Conservation (phyloP, 108 stramenopile genomes). For the Asterionellopsis glacialis region DNA sequence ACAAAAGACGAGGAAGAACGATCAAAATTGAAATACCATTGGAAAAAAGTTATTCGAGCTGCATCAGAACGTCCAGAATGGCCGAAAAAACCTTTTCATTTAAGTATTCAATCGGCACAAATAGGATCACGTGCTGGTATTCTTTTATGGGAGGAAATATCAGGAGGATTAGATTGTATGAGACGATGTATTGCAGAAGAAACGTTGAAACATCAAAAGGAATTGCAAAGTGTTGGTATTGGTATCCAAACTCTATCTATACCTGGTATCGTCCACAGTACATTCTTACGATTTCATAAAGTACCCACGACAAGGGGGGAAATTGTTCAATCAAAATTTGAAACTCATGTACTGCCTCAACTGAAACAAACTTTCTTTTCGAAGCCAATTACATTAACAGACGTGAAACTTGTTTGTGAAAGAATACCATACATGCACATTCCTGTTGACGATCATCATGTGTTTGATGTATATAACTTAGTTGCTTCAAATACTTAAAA, state of each 20-base stretch:
- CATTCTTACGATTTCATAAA: constrained; percentile 35
- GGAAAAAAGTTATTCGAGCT: constrained; percentile 9
- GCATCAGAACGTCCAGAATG: constrained; percentile 26
- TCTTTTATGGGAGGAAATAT: constrained; percentile 39
- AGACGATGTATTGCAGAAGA: constrained; percentile 21
- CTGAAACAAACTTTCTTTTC: constrained; percentile 1
- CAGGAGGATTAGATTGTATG: constrained; percentile 30
- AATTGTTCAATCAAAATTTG: constrained; percentile 27
- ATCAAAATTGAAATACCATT: constrained; percentile 1
- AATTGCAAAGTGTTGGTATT: constrained; percentile 1
- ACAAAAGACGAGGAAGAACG: not conserved
- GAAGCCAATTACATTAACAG: constrained; percentile 3
- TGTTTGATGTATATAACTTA: constrained; percentile 4
- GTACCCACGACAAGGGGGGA: constrained; percentile 21
- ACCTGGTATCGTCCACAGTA: constrained; percentile 44
- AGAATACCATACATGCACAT: constrained; percentile 48
- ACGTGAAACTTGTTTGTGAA: constrained; percentile 27
- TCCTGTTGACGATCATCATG: constrained; percentile 32
- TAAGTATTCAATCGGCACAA: constrained; percentile 30
- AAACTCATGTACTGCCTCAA: constrained; percentile 11
- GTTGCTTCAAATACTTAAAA: too few relatives aligned
- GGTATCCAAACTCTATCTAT: constrained; percentile 15
- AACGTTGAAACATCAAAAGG: not conserved
- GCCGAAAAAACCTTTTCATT: constrained; percentile 31
- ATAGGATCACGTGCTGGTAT: constrained; percentile 45